These are phyloP conservation scores for Schoenoplectus triqueter DNA, from an alignment of 202 grass and related monocot species.

Conservation along the genomic window DNA sequence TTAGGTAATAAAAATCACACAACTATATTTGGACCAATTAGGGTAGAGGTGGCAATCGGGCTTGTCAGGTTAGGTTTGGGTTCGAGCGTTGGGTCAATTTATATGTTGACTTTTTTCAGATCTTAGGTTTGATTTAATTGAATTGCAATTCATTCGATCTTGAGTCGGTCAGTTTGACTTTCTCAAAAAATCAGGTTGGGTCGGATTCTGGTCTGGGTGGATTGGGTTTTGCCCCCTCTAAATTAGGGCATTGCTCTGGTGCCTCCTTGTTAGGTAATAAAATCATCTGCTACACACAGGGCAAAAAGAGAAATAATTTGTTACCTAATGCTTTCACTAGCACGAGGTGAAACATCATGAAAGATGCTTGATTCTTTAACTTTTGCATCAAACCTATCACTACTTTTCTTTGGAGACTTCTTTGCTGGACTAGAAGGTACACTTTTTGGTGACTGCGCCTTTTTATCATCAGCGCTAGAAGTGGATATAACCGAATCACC, in stretches of 20 bases:
- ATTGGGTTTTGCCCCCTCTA: too few species aligned
- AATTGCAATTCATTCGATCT: too few species aligned
- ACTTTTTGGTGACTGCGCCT: slow-evolving; percentile 47
- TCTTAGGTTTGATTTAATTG: too few species aligned
- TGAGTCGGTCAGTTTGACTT: too few species aligned
- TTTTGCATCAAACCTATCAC: slow-evolving; percentile 53
- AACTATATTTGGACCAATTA: neutral
- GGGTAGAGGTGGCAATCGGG: too few species aligned
- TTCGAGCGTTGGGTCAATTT: too few species aligned
- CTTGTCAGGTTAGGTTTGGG: too few species aligned
- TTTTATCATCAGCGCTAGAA: slow-evolving; percentile 43
- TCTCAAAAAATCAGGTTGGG: too few species aligned
- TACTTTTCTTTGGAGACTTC: slow-evolving; percentile 46
- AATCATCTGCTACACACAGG: neutral
- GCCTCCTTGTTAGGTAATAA: neutral
- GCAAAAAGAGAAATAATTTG: slow-evolving; percentile 26
- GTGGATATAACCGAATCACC: slow-evolving; percentile 46
- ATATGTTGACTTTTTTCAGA: too few species aligned
- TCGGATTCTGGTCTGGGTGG: too few species aligned
- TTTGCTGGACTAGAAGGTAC: slow-evolving; percentile 72
- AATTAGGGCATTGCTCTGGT: neutral
- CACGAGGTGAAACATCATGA: slow-evolving; percentile 64
- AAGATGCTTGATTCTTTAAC: slow-evolving; percentile 45
- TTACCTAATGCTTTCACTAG: slow-evolving; percentile 77
- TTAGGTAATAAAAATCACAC: neutral